Percentiles rank a stretch among this genome's conserved stretches.
These are phyloP conservation scores for Candida rishiriensis DNA, from an alignment of 805 yeast species.

Conservation along the genomic window DNA sequence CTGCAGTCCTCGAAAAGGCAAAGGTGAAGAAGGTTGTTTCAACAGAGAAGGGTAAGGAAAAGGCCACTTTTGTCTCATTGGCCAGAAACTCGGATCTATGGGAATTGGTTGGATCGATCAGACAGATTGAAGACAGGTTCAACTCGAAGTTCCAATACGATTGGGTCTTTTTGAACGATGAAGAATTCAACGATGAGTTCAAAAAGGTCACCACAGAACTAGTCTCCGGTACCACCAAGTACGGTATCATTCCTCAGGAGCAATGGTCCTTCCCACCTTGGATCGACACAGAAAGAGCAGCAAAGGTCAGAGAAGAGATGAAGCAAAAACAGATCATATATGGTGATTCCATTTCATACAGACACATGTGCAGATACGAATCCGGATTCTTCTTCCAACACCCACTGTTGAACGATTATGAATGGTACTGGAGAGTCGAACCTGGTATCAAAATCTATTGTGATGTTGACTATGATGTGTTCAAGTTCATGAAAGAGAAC, in stretches of 20 bases:
- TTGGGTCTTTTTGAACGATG: slow-evolving; percentile 94
- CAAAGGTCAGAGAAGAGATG: slow-evolving; percentile 51
- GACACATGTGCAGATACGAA: slow-evolving; percentile 92
- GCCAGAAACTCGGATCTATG: slow-evolving; percentile 74
- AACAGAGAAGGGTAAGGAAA: slow-evolving; percentile 37
- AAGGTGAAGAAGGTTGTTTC: slow-evolving; percentile 3
- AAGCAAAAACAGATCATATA: slow-evolving; percentile 48
- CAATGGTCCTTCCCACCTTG: slow-evolving; percentile 87
- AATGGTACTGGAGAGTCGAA: slow-evolving; percentile 94
- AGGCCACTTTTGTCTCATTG: slow-evolving; percentile 77
- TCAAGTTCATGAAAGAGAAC: slow-evolving; percentile 78
- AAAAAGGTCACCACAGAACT: slow-evolving; percentile 60
- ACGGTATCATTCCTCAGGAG: slow-evolving; percentile 74
- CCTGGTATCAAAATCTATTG: slow-evolving; percentile 79
- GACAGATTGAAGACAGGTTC: slow-evolving; percentile 85
- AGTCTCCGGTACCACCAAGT: slow-evolving; percentile 72
- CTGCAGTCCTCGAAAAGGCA: neutral
- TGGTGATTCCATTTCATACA: slow-evolving; percentile 62
- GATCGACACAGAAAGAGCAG: slow-evolving; percentile 70
- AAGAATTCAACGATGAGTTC: slow-evolving; percentile 77
- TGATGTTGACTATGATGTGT: slow-evolving; percentile 76
- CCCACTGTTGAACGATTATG: slow-evolving; percentile 67
- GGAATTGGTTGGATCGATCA: slow-evolving; percentile 57
- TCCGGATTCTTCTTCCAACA: slow-evolving; percentile 87
- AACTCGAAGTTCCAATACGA: slow-evolving; percentile 78